Conservation (phyloP, 2,329 filamentous ascomycete genomes). For the Apiospora koreana region DNA sequence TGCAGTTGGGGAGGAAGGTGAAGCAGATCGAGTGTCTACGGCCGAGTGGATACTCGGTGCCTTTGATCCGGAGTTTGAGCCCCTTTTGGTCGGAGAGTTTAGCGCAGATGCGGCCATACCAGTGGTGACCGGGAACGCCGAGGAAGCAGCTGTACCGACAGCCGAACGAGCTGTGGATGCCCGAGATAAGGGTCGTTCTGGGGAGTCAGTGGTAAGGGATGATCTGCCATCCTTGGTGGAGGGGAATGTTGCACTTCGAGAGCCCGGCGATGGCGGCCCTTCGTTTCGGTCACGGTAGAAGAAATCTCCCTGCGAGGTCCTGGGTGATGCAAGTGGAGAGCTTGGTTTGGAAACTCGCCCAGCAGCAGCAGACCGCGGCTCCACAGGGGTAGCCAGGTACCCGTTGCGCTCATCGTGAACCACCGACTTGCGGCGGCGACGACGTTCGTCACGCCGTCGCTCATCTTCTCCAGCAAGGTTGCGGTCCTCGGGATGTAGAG, state of each 20-base stretch:
- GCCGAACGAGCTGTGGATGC: conserved; percentile 26
- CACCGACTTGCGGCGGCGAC: conserved; percentile 25
- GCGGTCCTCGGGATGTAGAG: neutral
- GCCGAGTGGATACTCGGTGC: neutral
- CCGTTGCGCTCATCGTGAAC: conserved; percentile 22
- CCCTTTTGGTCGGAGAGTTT: conserved; percentile 1
- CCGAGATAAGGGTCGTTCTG: conserved; percentile 24
- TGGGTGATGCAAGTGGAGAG: conserved; percentile 28
- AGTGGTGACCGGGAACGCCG: conserved; percentile 22
- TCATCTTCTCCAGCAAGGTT: conserved; percentile 31
- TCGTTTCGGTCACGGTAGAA: conserved; percentile 21
- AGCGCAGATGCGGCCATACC: conserved; percentile 14
- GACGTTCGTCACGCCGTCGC: conserved; percentile 19
- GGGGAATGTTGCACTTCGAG: conserved; percentile 32
- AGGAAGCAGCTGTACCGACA: conserved; percentile 17
- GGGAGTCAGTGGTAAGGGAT: conserved; percentile 23
- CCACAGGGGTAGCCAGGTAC: conserved; percentile 22
- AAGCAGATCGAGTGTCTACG: neutral
- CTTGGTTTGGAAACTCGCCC: conserved; percentile 25
- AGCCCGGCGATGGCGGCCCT: conserved; percentile 22
- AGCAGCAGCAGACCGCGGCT: conserved; percentile 19
- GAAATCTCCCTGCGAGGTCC: conserved; percentile 24
- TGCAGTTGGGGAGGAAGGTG: conserved; percentile 17
- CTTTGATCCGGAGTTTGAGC: neutral
- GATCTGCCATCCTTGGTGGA: conserved; percentile 22